Evolutionary conservation across 2,329 filamentous ascomycete species (phyloP), one percentile per base, ranked within the genome.

Genomic region (Stromatinia cepivora): DNA sequence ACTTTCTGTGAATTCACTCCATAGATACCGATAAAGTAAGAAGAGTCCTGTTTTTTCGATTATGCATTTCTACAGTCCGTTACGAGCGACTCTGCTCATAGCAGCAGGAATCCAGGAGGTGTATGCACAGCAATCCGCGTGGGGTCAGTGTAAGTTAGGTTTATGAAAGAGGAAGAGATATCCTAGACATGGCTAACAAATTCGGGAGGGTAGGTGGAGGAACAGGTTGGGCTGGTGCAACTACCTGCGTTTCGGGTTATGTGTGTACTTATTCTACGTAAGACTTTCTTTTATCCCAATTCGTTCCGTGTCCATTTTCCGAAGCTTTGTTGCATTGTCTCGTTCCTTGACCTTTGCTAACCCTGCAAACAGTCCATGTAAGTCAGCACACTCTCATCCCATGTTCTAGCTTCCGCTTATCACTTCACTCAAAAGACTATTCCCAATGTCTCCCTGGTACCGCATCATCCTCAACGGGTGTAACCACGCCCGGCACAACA

Each of bases 371-470:
- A 70, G 68, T 42, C 17, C 31, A 45, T 70, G 68, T 70, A 67
- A n/a, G 46, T 67, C 3, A 81, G 81, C 69, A 78, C 77, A 7
- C 3, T 36, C 22, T 31, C 45, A 13, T 56, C 10, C 48, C 36
- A 45, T 1, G 15, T 34, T 25, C n/a, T 31, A 8, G 1, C 28
- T 42, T 15, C 25, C 2, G 13, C 54, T 67, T 22, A 66, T 15
- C n/a, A 22, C 11, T 17, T 10, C 10, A 25, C 22, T 9, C 20
- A 39, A 22, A 67, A 70, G 68, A 70, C 36, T 70, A 70, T 39
- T 70, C 63, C 13, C 80, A 82, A 78, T 82, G 80, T 68, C 77
- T 82, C 58, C 81, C 80, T 9, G 79, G 79, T 34, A 76, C 75
- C 28, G 77, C 66, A 58, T 71, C 74, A 36, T 71, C 72, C 10